phyloP scores from a whole-genome alignment of 495 filamentous ascomycete genomes.

The Pyronema omphalodes region DNA sequence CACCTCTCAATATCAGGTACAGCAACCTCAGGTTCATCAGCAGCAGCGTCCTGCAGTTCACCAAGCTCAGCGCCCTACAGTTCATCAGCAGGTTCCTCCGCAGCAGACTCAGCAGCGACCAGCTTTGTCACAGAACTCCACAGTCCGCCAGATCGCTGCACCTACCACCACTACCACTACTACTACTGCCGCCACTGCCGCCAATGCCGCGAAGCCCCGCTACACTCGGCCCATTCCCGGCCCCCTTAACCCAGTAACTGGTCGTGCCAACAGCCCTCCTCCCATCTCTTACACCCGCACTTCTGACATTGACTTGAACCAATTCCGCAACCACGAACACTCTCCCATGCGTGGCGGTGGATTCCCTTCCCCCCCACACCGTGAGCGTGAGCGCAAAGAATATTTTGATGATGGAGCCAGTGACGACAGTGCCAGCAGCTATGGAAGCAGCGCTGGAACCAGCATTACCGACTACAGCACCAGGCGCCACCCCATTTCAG shows the following conservation, averaged over 20 bases:
- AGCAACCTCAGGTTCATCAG: not conserved
- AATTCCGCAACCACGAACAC: not conserved
- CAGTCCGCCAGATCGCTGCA: constrained; percentile 1
- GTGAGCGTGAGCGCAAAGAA: not conserved
- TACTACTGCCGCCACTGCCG: not conserved
- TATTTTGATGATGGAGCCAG: constrained; percentile 1
- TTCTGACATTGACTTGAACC: constrained; percentile 3
- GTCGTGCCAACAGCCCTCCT: not conserved
- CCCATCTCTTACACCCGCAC: not conserved
- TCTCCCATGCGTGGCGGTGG: not conserved
- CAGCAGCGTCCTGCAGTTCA: not conserved
- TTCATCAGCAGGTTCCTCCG: not conserved
- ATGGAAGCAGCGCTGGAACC: not conserved
- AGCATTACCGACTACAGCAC: constrained; percentile 3
- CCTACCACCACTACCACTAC: not conserved
- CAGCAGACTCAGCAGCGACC: not conserved
- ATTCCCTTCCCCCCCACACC: not conserved
- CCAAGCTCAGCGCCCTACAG: not conserved
- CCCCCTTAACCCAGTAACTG: not conserved
- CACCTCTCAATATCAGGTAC: not conserved
- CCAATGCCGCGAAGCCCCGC: not conserved
- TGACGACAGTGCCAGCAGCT: constrained; percentile 5
- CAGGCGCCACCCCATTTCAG: not conserved
- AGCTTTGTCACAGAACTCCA: not conserved
- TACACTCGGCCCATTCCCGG: constrained; percentile 1